Percentiles rank a stretch among this genome's conserved stretches.
These are phyloP conservation scores for Exophiala phaeomuriformis DNA, from an alignment of 2,329 filamentous ascomycete genomes.

Conservation along the genomic window DNA sequence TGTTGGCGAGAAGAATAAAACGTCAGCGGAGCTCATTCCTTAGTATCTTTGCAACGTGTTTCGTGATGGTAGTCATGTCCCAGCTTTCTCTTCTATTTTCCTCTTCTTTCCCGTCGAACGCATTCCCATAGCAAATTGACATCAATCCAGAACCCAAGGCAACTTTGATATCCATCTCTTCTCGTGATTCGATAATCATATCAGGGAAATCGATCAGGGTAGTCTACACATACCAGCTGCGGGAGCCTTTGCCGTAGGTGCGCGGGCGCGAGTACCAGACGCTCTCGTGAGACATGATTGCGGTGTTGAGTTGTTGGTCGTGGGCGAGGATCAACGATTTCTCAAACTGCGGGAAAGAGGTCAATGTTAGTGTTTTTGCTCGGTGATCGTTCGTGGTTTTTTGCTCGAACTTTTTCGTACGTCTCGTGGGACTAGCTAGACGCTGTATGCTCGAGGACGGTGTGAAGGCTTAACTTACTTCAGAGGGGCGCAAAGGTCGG, in stretches of 20 bases:
- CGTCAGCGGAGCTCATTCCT: constrained; percentile 17
- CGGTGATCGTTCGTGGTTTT: neutral
- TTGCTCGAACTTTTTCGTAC: neutral
- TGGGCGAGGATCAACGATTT: neutral
- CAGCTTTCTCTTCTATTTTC: neutral
- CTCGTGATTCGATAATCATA: neutral
- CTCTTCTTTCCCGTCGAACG: neutral
- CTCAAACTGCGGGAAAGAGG: neutral
- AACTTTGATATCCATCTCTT: neutral
- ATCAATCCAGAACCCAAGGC: neutral
- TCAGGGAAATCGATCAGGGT: neutral
- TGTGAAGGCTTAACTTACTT: neutral
- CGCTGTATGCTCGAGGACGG: no score
- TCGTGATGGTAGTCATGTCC: neutral
- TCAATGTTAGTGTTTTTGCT: neutral
- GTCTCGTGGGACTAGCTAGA: no score
- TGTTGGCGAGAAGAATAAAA: constrained; percentile 33
- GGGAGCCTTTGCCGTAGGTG: constrained; percentile 39
- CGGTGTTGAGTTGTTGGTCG: constrained; percentile 16
- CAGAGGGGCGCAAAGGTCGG: neutral
- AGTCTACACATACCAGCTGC: constrained; percentile 27
- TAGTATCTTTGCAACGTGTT: neutral
- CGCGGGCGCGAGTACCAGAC: constrained; percentile 99
- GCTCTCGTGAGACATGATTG: constrained; percentile 82
- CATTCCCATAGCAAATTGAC: neutral